A percentile compares a stretch with the other conserved stretches of the same genome.
Evolutionary conservation across 2,329 filamentous ascomycete species (phyloP).

Genomic region (Colletotrichum scovillei): DNA sequence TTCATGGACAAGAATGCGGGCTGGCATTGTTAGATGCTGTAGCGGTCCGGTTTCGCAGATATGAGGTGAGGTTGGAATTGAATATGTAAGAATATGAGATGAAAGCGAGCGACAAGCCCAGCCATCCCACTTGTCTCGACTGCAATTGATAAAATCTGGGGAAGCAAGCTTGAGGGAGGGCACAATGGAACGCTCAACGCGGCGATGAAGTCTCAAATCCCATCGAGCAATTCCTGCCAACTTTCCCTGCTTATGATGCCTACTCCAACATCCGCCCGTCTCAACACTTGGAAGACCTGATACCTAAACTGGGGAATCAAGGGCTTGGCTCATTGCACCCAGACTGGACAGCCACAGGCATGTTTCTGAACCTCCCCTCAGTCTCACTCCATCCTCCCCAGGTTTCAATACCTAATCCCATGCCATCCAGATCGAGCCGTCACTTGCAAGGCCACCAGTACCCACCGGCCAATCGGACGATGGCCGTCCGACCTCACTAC

Average conservation of each 20-base stretch:
- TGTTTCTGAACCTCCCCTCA: not conserved
- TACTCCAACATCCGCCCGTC: not conserved
- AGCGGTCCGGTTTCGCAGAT: conserved; percentile 23
- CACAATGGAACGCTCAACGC: not conserved
- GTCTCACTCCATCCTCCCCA: conserved; percentile 3
- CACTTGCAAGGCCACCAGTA: not conserved
- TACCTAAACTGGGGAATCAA: not conserved
- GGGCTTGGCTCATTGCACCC: not conserved
- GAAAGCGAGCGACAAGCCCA: not conserved
- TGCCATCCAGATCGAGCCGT: not conserved
- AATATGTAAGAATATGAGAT: not conserved
- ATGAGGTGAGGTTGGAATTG: not conserved
- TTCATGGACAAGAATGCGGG: conserved; percentile 7
- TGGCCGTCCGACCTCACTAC: conserved; percentile 28
- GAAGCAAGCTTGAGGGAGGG: not conserved
- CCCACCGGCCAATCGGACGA: conserved; percentile 29
- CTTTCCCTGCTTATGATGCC: too few species aligned
- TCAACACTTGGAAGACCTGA: not conserved
- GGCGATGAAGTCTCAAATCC: not conserved
- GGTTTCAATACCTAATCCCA: conserved; percentile 13
- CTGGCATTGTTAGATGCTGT: not conserved
- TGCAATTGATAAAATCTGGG: conserved; percentile 10
- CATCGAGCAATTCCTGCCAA: not conserved
- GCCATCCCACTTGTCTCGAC: not conserved
- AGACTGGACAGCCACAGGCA: not conserved